Evolutionary conservation across 176 grass and related monocot species (phyloP).

Genomic region (Zizania latifolia): DNA sequence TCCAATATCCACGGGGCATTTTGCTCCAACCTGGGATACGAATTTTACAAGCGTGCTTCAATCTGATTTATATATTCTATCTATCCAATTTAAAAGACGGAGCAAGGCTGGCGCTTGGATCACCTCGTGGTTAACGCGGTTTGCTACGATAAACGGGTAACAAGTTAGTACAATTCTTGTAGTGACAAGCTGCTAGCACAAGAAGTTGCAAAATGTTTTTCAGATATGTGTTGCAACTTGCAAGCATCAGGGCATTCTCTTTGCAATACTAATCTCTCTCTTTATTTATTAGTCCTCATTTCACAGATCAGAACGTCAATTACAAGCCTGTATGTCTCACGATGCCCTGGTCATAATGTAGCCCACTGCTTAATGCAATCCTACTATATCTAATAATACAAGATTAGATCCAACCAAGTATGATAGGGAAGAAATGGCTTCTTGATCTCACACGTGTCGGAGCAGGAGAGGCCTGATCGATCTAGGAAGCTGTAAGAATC

Average conservation of each 20-base stretch:
- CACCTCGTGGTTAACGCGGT: not conserved
- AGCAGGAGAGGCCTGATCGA: not conserved
- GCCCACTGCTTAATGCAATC: not conserved
- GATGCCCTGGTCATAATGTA: not conserved
- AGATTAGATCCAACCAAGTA: not conserved
- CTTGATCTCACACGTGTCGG: not conserved
- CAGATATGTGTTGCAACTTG: too few relatives aligned
- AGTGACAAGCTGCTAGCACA: not conserved
- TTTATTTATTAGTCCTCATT: not conserved
- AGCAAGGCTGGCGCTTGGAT: too few relatives aligned
- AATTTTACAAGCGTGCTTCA: too few relatives aligned
- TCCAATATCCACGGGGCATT: too few relatives aligned
- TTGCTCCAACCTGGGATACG: too few relatives aligned
- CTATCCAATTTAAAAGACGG: too few relatives aligned
- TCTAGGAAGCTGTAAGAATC: conserved; percentile 39
- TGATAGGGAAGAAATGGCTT: not conserved
- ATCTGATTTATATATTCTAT: too few relatives aligned
- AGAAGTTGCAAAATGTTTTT: not conserved
- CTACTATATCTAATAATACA: conserved; percentile 5
- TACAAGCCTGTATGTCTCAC: not conserved
- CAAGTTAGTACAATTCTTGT: not conserved
- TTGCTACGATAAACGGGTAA: not conserved
- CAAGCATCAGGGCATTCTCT: not conserved
- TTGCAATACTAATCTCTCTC: not conserved
- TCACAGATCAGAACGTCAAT: not conserved